phyloP scores from a whole-genome alignment of 495 filamentous ascomycete species.

The Aspergillus heteromorphus region DNA sequence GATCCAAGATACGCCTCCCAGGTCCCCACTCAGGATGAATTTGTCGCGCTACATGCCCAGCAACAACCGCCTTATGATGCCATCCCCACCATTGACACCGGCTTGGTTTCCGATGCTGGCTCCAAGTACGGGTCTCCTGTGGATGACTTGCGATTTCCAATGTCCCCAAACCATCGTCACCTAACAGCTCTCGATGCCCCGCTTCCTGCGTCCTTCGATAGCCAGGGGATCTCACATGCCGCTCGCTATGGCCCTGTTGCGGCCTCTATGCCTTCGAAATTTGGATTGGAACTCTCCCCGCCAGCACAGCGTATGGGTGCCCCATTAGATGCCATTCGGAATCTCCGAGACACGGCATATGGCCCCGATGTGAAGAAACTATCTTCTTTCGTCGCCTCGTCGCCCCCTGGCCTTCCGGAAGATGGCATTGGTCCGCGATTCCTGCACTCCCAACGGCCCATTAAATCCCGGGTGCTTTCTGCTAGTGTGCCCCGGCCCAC shows the following conservation, averaged over 20 bases:
- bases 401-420: constrained; percentile 50
- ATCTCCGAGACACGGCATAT: constrained; percentile 79
- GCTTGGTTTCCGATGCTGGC: constrained; percentile 66
- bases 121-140: constrained; percentile 86
- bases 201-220: constrained; percentile 93
- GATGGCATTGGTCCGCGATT: constrained; percentile 58
- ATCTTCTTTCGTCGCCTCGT: constrained; percentile 58
- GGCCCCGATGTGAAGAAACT: constrained; percentile 56
- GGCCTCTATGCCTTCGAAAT: constrained; percentile 87
- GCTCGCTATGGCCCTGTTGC: constrained; percentile 88
- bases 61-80: constrained; percentile 42
- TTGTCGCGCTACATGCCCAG: constrained; percentile 39
- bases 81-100: constrained; percentile 75
- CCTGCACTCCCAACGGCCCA: constrained; percentile 79
- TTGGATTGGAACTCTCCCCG: constrained; percentile 79
- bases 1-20: constrained; percentile 38
- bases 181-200: constrained; percentile 89
- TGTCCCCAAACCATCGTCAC: constrained; percentile 62
- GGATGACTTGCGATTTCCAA: constrained; percentile 62
- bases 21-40: constrained; percentile 35
- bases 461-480: constrained; percentile 65
- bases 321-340: constrained; percentile 69
- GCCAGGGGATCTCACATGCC: constrained; percentile 87
- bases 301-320: constrained; percentile 50
- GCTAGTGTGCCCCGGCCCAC: constrained; percentile 67